Conservation (phyloP, 495 filamentous ascomycete species). For the Penicillium salamii region DNA sequence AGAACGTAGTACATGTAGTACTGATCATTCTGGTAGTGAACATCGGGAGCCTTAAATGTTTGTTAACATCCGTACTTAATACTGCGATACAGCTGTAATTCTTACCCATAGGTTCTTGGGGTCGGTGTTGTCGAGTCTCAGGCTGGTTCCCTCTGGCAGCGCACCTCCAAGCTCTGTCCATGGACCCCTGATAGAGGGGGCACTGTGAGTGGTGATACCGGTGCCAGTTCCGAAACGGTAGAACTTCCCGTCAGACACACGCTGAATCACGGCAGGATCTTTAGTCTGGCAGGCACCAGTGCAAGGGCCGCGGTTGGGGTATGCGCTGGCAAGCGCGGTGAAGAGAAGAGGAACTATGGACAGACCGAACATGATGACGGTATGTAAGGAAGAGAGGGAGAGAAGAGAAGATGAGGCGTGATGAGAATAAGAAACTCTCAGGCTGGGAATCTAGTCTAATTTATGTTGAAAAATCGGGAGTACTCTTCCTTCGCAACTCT, state of each 20-base stretch:
- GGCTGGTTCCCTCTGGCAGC: constrained; percentile 55
- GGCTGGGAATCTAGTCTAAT: constrained; percentile 12
- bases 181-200: constrained; percentile 57
- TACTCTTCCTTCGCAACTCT: neutral
- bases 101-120: constrained; percentile 59
- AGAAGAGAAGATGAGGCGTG: neutral
- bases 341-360: constrained; percentile 15
- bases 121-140: constrained; percentile 46
- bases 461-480: constrained; percentile 19
- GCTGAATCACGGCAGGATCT: constrained; percentile 63
- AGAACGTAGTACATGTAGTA: constrained; percentile 77
- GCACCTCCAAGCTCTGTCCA: constrained; percentile 60
- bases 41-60: constrained; percentile 74
- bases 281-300: constrained; percentile 59
- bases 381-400: neutral
- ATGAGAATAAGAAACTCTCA: neutral
- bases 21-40: constrained; percentile 47
- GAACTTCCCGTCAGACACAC: constrained; percentile 63
- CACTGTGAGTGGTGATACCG: constrained; percentile 56
- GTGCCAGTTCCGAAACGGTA: constrained; percentile 70
- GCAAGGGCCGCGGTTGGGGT: constrained; percentile 55
- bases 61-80: no score
- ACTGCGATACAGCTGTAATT: no score
- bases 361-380: constrained; percentile 17
- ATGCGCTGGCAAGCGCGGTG: constrained; percentile 33